Percentiles rank a stretch among this genome's conserved stretches.
These are phyloP conservation scores for Ceriops decandra DNA, from an alignment of 345 rosid species.

Conservation along the genomic window DNA sequence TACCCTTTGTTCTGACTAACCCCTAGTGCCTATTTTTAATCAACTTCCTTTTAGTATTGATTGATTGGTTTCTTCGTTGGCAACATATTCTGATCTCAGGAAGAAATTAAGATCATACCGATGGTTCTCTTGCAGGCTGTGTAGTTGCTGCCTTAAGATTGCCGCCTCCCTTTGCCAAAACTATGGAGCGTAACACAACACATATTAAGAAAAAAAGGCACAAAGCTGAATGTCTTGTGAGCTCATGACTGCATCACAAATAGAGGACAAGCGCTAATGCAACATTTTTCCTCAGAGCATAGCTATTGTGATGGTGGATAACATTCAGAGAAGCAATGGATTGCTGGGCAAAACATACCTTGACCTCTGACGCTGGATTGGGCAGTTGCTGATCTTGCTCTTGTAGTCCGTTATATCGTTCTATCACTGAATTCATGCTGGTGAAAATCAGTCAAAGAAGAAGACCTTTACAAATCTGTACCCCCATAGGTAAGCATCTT, in stretches of 20 bases:
- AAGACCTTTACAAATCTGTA: too few relatives aligned
- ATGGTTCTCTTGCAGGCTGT: slow-evolving; percentile 57
- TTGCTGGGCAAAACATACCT: slow-evolving; percentile 36
- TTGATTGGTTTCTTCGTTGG: background rate
- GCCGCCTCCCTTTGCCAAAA: slow-evolving; percentile 71
- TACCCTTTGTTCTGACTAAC: background rate
- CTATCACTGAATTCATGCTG: slow-evolving; percentile 64
- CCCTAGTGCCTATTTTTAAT: background rate
- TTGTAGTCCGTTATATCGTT: slow-evolving; percentile 49
- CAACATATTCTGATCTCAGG: background rate
- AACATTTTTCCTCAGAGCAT: background rate
- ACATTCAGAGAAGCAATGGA: background rate
- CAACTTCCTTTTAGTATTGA: background rate
- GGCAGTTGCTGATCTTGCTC: slow-evolving; percentile 47
- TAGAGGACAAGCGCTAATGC: background rate
- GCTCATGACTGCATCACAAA: background rate
- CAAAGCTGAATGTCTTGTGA: background rate
- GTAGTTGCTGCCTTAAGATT: slow-evolving; percentile 53
- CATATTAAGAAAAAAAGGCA: background rate
- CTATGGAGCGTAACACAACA: slow-evolving; percentile 25
- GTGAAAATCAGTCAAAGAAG: background rate
- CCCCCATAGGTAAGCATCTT: too few relatives aligned
- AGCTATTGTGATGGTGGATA: background rate
- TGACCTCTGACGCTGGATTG: slow-evolving; percentile 53
- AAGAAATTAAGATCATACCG: slow-evolving; percentile 35